These are phyloP conservation scores for Balakata baccata DNA, from an alignment of 345 rosid species.

Conservation along the genomic window DNA sequence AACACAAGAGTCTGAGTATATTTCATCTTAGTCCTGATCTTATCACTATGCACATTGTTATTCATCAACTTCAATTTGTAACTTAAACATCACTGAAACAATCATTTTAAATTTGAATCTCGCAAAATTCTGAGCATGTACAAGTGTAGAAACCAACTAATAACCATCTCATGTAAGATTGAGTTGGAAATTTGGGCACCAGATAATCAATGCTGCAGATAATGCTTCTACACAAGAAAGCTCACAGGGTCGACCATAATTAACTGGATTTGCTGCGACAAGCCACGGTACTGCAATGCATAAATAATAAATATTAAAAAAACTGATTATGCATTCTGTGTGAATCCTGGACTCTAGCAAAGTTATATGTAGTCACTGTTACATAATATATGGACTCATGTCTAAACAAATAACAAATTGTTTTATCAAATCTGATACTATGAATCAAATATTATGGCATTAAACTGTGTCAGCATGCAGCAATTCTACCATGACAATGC, in stretches of 20 bases:
- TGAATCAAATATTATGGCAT: background rate
- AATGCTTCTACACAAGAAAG: constrained; percentile 95
- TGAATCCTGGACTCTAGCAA: too few species aligned
- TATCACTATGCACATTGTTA: background rate
- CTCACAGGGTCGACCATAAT: constrained; percentile 91
- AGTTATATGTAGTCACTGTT: background rate
- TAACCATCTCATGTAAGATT: background rate
- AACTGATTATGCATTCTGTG: too few species aligned
- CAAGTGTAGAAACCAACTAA: background rate
- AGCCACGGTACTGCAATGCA: constrained; percentile 88
- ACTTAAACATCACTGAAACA: background rate
- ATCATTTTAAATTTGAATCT: too few species aligned
- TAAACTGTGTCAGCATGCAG: background rate
- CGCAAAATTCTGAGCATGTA: background rate
- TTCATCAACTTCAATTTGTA: background rate
- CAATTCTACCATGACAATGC: background rate
- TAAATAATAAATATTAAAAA: background rate
- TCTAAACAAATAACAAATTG: background rate
- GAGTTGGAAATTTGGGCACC: constrained; percentile 39
- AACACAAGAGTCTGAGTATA: too few species aligned
- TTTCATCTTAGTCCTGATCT: background rate
- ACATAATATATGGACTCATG: background rate
- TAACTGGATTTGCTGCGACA: constrained; percentile 98
- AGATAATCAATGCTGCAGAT: constrained; percentile 83
- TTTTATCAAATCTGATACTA: background rate